Evolutionary conservation across 371 early-diverging fungal species (phyloP).

Genomic region (Mucor mucedo): DNA sequence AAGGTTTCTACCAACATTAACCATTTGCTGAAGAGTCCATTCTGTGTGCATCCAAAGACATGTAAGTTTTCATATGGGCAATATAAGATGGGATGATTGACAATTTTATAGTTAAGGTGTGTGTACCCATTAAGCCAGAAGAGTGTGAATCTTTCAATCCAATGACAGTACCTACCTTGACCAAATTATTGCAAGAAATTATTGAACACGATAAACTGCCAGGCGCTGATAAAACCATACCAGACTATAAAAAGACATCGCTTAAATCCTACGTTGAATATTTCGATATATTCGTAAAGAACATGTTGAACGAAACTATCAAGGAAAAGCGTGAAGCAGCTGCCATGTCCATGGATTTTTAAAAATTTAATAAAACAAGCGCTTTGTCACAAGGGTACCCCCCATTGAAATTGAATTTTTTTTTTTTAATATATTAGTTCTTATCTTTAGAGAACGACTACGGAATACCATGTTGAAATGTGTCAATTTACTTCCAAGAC

Average conservation of each 20-base stretch:
- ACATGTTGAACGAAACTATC: constrained; percentile 47
- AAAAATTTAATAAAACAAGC: background rate
- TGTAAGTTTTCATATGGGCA: constrained; percentile 45
- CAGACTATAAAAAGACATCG: constrained; percentile 66
- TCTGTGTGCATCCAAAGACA: constrained; percentile 98
- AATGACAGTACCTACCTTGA: constrained; percentile 75
- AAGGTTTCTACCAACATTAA: constrained; percentile 92
- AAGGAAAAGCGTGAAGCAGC: constrained; percentile 44
- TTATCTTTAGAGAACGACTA: background rate
- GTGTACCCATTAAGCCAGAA: constrained; percentile 86
- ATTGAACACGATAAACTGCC: constrained; percentile 39
- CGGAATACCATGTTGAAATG: background rate
- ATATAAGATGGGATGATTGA: background rate
- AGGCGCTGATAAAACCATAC: background rate
- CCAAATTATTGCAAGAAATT: constrained; percentile 65
- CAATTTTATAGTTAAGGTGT: constrained; percentile 72
- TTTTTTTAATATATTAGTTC: background rate
- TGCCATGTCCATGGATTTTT: constrained; percentile 26
- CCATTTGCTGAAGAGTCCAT: constrained; percentile 99
- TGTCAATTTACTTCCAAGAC: background rate
- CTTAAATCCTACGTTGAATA: constrained; percentile 65
- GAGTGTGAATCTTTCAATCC: constrained; percentile 87
- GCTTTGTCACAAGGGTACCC: constrained; percentile 1
- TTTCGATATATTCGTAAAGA: constrained; percentile 72
- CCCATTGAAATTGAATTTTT: background rate